Base-by-base conservation (phyloP, 345 rosid genomes). In the Gossypium mustelinum region DNA sequence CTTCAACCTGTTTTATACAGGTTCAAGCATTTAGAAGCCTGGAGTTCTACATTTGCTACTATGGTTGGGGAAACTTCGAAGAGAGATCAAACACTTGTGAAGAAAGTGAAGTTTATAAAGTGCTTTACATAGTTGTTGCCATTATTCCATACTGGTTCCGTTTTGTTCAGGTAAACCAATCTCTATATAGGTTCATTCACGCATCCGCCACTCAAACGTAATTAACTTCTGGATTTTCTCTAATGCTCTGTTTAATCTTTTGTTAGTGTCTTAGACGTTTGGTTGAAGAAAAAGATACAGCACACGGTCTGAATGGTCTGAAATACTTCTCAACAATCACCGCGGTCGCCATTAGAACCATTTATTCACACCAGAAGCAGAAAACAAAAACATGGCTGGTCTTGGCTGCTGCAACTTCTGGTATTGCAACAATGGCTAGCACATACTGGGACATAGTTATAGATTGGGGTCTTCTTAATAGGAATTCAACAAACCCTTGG, bases 381-480 rank as follows among this genome's bases (percentile, higher is more conserved):
- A 76, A 34, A 9, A 75, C 39, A 18, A 41, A 18, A 6, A 16
- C 54, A 39, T 82, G 80, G 93, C 77, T 79, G 80, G 86, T 85
- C 2, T 18, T 85, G 51, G 86, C 92, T 14, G 90, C 85, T 22
- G 79, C 79, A 41, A 84, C 84, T 9, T 88, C 97, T 20, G 84
- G 61, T 64, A 56, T 86, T 65, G 92, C 93, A 39, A 89, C 91
- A 1, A 22, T 89, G 50, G 45, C 72, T 71, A 82, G 68, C 48
- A 85, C 90, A 16, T 88, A 89, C 18, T 89, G 98, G 97, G 98
- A 91, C 73, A 73, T 93, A 55, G 89, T 85, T 58, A 78, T 77
- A 9, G 97, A 91, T 45, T 89, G 98, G 97, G 98, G 97, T 70
- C 94, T 91, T 65, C 82, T 93, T 77, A 74, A 73, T 62, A 65